Percentiles rank a stretch among this genome's conserved stretches.
These are phyloP conservation scores for Lactarius pseudohatsudake DNA, from an alignment of 768 basidiomycete species.

Conservation along the genomic window DNA sequence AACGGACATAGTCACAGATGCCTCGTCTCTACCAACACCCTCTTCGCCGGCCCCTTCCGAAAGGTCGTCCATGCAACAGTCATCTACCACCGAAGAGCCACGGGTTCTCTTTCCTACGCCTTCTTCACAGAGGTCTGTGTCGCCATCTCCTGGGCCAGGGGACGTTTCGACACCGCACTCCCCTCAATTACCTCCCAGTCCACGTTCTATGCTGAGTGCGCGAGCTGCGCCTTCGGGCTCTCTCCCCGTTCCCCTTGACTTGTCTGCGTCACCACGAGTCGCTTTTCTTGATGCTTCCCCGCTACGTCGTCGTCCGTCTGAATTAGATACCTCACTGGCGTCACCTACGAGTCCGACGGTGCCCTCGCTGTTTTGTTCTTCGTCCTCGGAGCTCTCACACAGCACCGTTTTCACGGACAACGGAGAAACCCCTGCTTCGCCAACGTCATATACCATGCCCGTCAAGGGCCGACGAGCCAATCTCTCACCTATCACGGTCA, in stretches of 20 bases:
- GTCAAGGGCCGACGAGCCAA: constrained; percentile 5
- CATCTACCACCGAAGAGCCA: not conserved
- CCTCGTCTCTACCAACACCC: not conserved
- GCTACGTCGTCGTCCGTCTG: not conserved
- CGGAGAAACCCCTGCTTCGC: constrained; percentile 4
- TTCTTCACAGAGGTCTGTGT: not conserved
- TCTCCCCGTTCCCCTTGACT: not conserved
- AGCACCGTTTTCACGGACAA: constrained; percentile 3
- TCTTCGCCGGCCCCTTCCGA: not conserved
- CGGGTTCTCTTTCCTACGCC: not conserved
- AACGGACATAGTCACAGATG: not conserved
- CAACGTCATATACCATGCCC: not conserved
- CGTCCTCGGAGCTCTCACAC: constrained; percentile 20
- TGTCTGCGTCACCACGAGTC: not conserved
- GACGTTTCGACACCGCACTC: not conserved
- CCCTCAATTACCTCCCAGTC: not conserved
- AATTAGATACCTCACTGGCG: not conserved
- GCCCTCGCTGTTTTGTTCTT: constrained; percentile 18
- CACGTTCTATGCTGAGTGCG: not conserved
- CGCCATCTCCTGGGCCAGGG: not conserved
- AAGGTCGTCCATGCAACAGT: not conserved
- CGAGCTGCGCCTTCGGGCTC: not conserved
- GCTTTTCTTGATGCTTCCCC: not conserved
- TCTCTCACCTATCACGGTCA: constrained; percentile 11
- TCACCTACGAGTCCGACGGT: constrained; percentile 22